Base-by-base conservation (phyloP, 176 grass and related monocot species). In the Eleusine coracana region DNA sequence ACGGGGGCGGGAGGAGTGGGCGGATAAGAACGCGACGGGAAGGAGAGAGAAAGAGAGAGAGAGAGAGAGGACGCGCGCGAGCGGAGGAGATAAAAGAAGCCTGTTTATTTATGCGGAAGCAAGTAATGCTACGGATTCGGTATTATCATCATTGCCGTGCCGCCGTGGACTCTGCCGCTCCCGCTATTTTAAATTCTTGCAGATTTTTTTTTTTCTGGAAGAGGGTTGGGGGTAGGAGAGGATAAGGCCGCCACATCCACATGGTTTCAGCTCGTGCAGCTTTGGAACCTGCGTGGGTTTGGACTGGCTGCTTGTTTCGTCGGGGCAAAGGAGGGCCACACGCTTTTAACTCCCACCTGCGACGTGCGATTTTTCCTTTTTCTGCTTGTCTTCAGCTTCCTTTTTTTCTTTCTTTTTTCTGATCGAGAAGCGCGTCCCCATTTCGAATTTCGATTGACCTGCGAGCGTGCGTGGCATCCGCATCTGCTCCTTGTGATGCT, bases 171-270 rank as follows among this genome's bases (percentile, higher is more conserved):
- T 40, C 60, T 10, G 23, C 60, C 25, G 60, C 60, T 63, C 60
- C 25, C 25, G 60, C 60, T 14, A 12, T 29, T 63, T 63, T 63
- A 5, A 63, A 29, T 25, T 54, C 11, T 25, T 63, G 63, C 12
- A 39, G 77, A 29, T 54, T 80, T 79, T 68, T 6, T 6, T 61
- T 86, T 70, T 79, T 62, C 17, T 7, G 4, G 41, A 2, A 44
- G 75, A 79, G 21, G 44, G 25, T 29, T 14, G 37, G 66, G 17
- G 17, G 1, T 12, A 11, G 70, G 75, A 82, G 73, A 31, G 82
- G 91, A 93, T 91, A 93, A 90, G 78, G 64, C 29, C 82, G 85
- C 88, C 88, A 91, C 92, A 78, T 91, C 88, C 88, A 91, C 92
- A 78, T 91, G 67, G 52, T 83, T 50, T 54, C 46, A 5, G 16